Evolutionary conservation across 371 early-diverging fungal genomes (phyloP).

Genomic region (Dinochytrium kinnereticum): DNA sequence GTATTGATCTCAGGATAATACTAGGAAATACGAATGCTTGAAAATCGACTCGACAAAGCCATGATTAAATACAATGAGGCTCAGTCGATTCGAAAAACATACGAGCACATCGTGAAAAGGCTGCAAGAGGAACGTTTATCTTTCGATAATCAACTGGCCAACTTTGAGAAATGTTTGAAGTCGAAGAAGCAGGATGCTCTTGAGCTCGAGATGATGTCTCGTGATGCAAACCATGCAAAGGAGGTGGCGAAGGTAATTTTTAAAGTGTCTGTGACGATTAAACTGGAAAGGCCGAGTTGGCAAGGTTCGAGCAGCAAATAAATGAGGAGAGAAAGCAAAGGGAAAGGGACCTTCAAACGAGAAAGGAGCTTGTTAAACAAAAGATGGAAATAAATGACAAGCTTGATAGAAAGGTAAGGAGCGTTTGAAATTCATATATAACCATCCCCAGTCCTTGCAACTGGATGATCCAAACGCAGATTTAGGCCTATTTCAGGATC

Average conservation of each 20-base stretch:
- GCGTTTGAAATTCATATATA: not conserved
- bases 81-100: constrained; percentile 61
- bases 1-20: too few species aligned
- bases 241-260: constrained; percentile 58
- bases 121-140: constrained; percentile 62
- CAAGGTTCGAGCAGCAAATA: constrained; percentile 59
- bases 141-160: constrained; percentile 60
- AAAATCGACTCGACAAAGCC: constrained; percentile 64
- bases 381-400: constrained; percentile 59
- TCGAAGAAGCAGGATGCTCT: constrained; percentile 56
- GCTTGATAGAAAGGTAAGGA: constrained; percentile 51
- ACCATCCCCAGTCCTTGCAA: constrained; percentile 40
- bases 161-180: constrained; percentile 56
- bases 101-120: constrained; percentile 60
- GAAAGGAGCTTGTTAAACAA: constrained; percentile 61
- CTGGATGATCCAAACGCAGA: constrained; percentile 52
- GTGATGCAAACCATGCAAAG: constrained; percentile 63
- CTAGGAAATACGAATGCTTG: constrained; percentile 58
- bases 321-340: constrained; percentile 62
- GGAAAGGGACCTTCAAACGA: constrained; percentile 53
- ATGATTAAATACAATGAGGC: constrained; percentile 67
- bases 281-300: constrained; percentile 51
- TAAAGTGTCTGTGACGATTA: not conserved
- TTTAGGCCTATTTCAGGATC: constrained; percentile 29
- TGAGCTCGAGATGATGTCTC: constrained; percentile 60